Conservation (phyloP, 257 asterid genomes). For the Rehmannia glutinosa region DNA sequence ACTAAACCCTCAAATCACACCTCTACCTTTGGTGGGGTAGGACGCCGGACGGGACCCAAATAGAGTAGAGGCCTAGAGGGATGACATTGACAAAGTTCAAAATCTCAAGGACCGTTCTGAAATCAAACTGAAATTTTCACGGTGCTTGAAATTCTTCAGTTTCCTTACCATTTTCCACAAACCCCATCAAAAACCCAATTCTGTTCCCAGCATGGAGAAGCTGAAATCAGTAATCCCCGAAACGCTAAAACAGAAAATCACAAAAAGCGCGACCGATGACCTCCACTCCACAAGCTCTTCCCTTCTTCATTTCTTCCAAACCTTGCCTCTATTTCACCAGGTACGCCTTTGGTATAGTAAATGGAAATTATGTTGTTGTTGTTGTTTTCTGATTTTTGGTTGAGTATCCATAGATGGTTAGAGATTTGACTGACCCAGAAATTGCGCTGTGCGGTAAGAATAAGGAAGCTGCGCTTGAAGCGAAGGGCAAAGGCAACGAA, state of each 20-base stretch:
- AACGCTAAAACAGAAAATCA: constrained; percentile 40
- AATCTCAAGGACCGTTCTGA: too few relatives aligned
- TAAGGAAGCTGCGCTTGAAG: constrained; percentile 60
- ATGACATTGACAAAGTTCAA: too few relatives aligned
- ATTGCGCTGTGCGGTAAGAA: constrained; percentile 68
- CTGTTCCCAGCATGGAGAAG: constrained; percentile 56
- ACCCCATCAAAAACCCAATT: not conserved
- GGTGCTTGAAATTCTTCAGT: too few relatives aligned
- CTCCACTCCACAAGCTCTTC: constrained; percentile 60
- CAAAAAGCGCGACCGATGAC: constrained; percentile 37
- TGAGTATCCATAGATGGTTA: constrained; percentile 46
- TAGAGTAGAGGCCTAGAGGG: too few relatives aligned
- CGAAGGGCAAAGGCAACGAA: constrained; percentile 70
- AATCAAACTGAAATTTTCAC: too few relatives aligned
- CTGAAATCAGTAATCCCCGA: constrained; percentile 73
- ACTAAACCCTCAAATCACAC: too few relatives aligned
- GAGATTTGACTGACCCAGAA: constrained; percentile 69
- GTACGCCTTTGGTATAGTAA: constrained; percentile 29
- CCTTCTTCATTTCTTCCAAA: constrained; percentile 57
- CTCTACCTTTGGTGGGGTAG: too few relatives aligned
- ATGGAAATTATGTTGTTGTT: not conserved
- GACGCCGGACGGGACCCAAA: too few relatives aligned
- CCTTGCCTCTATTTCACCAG: constrained; percentile 64
- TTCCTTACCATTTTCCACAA: not conserved
- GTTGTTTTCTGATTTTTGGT: not conserved